Conservation (phyloP, 768 basidiomycete species). For the Leccinum fibrillosum region DNA sequence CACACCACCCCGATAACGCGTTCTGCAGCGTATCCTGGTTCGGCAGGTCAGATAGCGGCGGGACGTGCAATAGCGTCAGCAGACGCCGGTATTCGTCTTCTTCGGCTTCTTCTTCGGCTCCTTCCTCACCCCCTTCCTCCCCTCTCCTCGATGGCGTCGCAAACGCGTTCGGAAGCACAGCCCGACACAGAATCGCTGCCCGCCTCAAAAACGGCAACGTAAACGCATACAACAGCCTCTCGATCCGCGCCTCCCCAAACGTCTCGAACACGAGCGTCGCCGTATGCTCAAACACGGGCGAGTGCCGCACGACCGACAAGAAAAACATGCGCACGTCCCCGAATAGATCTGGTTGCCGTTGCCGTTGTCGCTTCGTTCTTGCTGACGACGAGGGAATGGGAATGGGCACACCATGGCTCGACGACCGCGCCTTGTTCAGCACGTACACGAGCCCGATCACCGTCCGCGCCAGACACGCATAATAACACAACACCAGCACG, state of each 20-base stretch:
- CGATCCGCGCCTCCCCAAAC: slow-evolving; percentile 80
- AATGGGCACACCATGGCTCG: slow-evolving; percentile 43
- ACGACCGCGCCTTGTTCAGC: slow-evolving; percentile 65
- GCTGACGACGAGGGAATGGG: background rate
- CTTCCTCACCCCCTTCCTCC: slow-evolving; percentile 30
- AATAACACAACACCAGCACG: slow-evolving; percentile 85
- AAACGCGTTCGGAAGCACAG: slow-evolving; percentile 65
- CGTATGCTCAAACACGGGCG: slow-evolving; percentile 81
- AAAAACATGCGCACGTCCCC: slow-evolving; percentile 86
- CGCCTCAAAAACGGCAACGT: slow-evolving; percentile 90
- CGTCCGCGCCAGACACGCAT: slow-evolving; percentile 82
- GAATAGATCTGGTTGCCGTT: slow-evolving; percentile 55
- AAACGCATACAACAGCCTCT: slow-evolving; percentile 82
- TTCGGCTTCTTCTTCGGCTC: slow-evolving; percentile 37
- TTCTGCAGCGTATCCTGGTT: slow-evolving; percentile 86
- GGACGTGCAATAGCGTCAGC: slow-evolving; percentile 71
- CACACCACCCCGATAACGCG: slow-evolving; percentile 87
- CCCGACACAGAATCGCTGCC: slow-evolving; percentile 79
- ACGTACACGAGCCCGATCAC: slow-evolving; percentile 85
- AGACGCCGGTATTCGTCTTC: slow-evolving; percentile 78
- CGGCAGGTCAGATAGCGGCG: slow-evolving; percentile 73
- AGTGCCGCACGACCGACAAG: slow-evolving; percentile 88
- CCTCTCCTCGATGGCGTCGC: slow-evolving; percentile 36
- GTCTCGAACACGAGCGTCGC: slow-evolving; percentile 76
- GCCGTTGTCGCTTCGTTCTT: background rate